Conservation (phyloP, 2,329 filamentous ascomycete species). For the Aspergillus sp. region DNA sequence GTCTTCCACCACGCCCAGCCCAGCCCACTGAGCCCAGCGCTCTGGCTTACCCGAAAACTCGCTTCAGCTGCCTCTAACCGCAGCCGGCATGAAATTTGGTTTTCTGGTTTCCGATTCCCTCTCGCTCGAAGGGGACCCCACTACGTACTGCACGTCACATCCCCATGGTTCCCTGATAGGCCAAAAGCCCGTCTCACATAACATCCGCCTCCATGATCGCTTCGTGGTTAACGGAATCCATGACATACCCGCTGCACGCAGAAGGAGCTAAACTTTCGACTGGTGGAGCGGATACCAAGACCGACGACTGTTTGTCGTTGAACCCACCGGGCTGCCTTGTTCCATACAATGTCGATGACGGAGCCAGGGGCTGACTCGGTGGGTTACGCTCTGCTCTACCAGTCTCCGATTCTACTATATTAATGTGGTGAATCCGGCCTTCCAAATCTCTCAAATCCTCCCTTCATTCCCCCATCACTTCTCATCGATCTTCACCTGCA, state of each 20-base stretch:
- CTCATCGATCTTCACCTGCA: neutral
- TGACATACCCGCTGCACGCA: neutral
- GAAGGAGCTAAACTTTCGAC: constrained; percentile 4
- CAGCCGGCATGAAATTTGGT: neutral
- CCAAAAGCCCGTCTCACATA: neutral
- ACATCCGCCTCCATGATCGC: neutral
- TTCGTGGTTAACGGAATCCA: neutral
- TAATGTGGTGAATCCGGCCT: constrained; percentile 9
- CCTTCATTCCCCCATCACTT: neutral
- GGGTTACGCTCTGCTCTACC: constrained; percentile 4
- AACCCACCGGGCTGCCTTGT: constrained; percentile 8
- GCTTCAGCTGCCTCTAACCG: neutral
- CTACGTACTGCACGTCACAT: neutral
- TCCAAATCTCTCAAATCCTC: neutral
- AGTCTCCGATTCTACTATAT: constrained; percentile 12
- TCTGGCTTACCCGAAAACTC: neutral
- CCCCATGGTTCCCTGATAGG: neutral
- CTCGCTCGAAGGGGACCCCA: neutral
- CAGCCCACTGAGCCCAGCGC: too few species aligned
- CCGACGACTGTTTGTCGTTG: neutral
- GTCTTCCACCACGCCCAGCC: neutral
- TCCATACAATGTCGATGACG: constrained; percentile 18
- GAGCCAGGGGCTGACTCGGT: constrained; percentile 17
- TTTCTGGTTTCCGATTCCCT: neutral
- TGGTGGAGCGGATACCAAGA: constrained; percentile 6